These are phyloP conservation scores for Gaultheria prostrata DNA, from an alignment of 148 eudicot species.

Conservation along the genomic window DNA sequence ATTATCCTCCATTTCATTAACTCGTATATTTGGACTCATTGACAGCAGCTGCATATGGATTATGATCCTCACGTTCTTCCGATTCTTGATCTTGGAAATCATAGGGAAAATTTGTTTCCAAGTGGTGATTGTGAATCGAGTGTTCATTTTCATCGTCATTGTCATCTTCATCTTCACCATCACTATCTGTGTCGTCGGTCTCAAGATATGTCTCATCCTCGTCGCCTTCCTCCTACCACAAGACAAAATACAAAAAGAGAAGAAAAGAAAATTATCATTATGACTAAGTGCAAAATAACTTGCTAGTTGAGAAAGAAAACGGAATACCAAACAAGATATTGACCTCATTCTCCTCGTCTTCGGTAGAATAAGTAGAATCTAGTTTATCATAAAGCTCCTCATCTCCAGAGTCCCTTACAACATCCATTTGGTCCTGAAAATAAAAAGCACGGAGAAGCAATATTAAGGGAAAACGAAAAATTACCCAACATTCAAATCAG, in stretches of 20 bases:
- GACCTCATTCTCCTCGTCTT: slow-evolving; percentile 87
- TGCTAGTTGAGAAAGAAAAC: neutral
- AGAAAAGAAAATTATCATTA: neutral
- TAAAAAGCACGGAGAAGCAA: neutral
- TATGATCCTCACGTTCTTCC: slow-evolving; percentile 19
- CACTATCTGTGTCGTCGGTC: slow-evolving; percentile 31
- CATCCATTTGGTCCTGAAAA: slow-evolving; percentile 63
- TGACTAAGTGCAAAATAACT: neutral
- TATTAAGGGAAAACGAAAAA: neutral
- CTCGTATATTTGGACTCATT: neutral
- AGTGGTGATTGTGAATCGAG: slow-evolving; percentile 18
- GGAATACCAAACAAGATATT: slow-evolving; percentile 3
- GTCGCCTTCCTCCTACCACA: slow-evolving; percentile 58
- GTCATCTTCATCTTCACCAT: slow-evolving; percentile 27
- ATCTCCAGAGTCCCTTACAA: slow-evolving; percentile 43
- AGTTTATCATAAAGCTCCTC: slow-evolving; percentile 55
- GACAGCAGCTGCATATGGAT: neutral
- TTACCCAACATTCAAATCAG: neutral
- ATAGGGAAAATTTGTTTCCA: slow-evolving; percentile 34
- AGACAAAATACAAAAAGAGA: neutral
- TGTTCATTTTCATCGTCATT: slow-evolving; percentile 34
- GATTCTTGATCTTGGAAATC: slow-evolving; percentile 30
- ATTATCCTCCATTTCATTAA: slow-evolving; percentile 2
- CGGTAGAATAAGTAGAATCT: slow-evolving; percentile 71
- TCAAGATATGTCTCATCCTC: slow-evolving; percentile 46